Conservation (phyloP, 164 flowering plant species). For the Sedum album region DNA sequence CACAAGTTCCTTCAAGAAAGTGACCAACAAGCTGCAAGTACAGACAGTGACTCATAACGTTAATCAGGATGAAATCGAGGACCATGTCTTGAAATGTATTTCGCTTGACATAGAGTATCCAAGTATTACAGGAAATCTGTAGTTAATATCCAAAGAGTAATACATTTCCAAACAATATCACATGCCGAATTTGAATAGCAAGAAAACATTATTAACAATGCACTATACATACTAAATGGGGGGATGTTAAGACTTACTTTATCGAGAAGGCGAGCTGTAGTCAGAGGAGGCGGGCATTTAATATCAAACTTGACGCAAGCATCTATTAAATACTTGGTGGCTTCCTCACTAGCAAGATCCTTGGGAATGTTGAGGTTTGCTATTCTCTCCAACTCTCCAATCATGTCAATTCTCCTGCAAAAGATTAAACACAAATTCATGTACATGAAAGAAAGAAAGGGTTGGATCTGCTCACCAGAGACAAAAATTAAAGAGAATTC, state of each 20-base stretch:
- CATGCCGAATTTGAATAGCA: background rate
- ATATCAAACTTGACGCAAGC: conserved; percentile 69
- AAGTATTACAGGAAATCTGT: too few species aligned
- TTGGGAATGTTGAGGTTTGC: conserved; percentile 76
- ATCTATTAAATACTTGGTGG: conserved; percentile 62
- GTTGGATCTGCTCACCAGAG: background rate
- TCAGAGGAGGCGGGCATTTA: conserved; percentile 91
- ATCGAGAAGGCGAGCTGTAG: conserved; percentile 82
- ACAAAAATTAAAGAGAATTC: background rate
- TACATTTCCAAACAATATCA: background rate
- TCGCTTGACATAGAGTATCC: background rate
- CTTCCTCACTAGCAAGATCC: conserved; percentile 68
- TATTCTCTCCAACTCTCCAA: conserved; percentile 68
- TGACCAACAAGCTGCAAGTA: conserved; percentile 87
- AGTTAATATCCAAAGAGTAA: background rate
- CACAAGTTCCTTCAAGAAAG: conserved; percentile 84
- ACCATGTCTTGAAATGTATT: background rate
- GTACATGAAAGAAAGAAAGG: background rate
- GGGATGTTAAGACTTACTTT: conserved; percentile 35
- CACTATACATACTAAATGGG: background rate
- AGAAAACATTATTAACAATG: background rate
- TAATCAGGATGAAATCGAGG: background rate
- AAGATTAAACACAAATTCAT: conserved; percentile 3
- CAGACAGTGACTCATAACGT: conserved; percentile 1
- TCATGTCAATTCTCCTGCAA: conserved; percentile 85